A percentile compares a stretch with the other conserved stretches of the same genome.
Evolutionary conservation across 2,329 filamentous ascomycete genomes (phyloP).

Genomic region (Pestalotiopsis sp.): DNA sequence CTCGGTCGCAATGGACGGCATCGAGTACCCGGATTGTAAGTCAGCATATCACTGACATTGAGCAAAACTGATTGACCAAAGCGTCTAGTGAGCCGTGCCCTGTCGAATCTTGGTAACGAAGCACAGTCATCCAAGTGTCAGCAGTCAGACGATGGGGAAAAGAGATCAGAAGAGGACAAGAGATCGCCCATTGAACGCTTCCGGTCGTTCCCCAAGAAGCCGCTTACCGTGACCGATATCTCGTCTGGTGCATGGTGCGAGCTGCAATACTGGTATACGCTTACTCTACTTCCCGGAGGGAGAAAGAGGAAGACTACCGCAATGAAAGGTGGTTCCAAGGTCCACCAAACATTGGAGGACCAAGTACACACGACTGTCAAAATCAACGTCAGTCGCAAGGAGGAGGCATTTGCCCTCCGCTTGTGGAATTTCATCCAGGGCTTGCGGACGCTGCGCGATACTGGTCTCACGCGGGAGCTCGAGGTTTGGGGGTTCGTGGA

Average conservation of each 20-base stretch:
- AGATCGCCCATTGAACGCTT: slow-evolving; percentile 74
- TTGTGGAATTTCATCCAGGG: slow-evolving; percentile 94
- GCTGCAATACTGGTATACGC: slow-evolving; percentile 86
- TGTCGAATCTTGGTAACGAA: slow-evolving; percentile 29
- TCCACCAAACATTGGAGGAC: slow-evolving; percentile 84
- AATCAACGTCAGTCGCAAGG: slow-evolving; percentile 72
- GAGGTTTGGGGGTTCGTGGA: slow-evolving; percentile 86
- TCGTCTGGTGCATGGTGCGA: slow-evolving; percentile 95
- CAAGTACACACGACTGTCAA: slow-evolving; percentile 79
- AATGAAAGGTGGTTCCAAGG: slow-evolving; percentile 79
- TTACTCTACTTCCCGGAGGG: slow-evolving; percentile 73
- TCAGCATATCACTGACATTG: slow-evolving; percentile 16
- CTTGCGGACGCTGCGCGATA: slow-evolving; percentile 70
- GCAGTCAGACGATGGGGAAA: not conserved
- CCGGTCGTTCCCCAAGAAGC: slow-evolving; percentile 74
- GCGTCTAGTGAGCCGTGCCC: slow-evolving; percentile 61
- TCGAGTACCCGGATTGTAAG: slow-evolving; percentile 58
- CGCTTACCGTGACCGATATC: slow-evolving; percentile 85
- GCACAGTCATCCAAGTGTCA: slow-evolving; percentile 19
- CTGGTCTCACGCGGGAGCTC: slow-evolving; percentile 73
- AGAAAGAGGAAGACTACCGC: slow-evolving; percentile 74
- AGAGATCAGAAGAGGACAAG: slow-evolving; percentile 25
- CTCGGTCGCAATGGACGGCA: slow-evolving; percentile 23
- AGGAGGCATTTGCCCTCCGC: slow-evolving; percentile 80
- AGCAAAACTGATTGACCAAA: slow-evolving; percentile 62